phyloP scores from a whole-genome alignment of 2,329 filamentous ascomycete species.

The Sarocladium kiliense region DNA sequence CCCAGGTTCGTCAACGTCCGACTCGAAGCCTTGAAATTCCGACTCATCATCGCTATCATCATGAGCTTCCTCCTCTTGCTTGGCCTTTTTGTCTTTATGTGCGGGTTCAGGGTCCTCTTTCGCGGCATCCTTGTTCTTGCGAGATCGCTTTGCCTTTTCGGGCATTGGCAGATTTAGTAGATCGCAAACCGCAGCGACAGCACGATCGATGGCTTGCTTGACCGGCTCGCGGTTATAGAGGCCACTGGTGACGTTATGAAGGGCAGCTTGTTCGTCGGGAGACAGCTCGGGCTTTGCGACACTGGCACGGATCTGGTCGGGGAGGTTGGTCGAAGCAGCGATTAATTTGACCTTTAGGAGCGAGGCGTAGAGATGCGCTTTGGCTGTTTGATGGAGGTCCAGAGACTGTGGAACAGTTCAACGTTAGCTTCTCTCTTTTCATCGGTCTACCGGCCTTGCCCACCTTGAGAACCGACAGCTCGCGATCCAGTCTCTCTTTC shows the following conservation, averaged over 20 bases:
- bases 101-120: constrained; percentile 19
- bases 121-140: constrained; percentile 26
- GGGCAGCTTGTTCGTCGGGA: constrained; percentile 39
- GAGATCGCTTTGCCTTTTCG: constrained; percentile 28
- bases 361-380: constrained; percentile 49
- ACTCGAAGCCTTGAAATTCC: constrained; percentile 32
- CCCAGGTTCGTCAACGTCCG: constrained; percentile 21
- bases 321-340: constrained; percentile 44
- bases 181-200: constrained; percentile 43
- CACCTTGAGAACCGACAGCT: constrained; percentile 51
- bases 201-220: constrained; percentile 42
- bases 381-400: constrained; percentile 52
- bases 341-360: constrained; percentile 50
- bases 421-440: background rate
- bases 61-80: constrained; percentile 18
- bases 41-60: constrained; percentile 26
- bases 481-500: constrained; percentile 56
- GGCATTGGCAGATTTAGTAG: constrained; percentile 43
- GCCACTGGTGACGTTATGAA: constrained; percentile 56
- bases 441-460: background rate
- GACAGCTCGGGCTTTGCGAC: constrained; percentile 41
- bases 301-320: constrained; percentile 39
- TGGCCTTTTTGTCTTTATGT: constrained; percentile 16
- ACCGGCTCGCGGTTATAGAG: constrained; percentile 49
- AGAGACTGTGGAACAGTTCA: constrained; percentile 38